phyloP scores from a whole-genome alignment of 176 grass and related monocot species.

The Otatea glauca region DNA sequence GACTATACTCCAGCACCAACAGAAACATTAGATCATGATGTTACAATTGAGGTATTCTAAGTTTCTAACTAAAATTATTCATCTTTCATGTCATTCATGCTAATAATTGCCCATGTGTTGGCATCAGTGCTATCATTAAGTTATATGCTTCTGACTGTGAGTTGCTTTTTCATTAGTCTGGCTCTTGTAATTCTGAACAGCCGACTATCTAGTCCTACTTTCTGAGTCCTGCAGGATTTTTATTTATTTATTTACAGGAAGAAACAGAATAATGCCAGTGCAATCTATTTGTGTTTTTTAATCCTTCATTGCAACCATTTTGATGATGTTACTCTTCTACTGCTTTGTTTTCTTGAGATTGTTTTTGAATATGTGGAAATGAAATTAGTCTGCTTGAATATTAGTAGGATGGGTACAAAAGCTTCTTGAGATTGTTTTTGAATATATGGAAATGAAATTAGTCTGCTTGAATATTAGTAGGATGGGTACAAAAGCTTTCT shows the following conservation, averaged over 20 bases:
- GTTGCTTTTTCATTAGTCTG: not conserved
- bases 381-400: not conserved
- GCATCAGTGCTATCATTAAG: slow-evolving; percentile 1
- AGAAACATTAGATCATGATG: slow-evolving; percentile 82
- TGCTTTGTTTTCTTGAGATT: not conserved
- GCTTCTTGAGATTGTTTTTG: not conserved
- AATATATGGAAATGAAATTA: not conserved
- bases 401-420: not conserved
- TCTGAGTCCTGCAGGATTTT: not conserved
- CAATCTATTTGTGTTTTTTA: slow-evolving; percentile 12
- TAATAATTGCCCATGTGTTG: slow-evolving; percentile 10
- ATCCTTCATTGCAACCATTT: not conserved
- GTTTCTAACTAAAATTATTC: not conserved
- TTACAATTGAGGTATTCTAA: slow-evolving; percentile 67
- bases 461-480: not conserved
- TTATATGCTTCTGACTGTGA: not conserved
- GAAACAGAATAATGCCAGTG: not conserved
- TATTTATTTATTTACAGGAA: not conserved
- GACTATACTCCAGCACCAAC: slow-evolving; percentile 74
- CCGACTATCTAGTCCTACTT: not conserved
- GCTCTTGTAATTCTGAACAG: slow-evolving; percentile 4
- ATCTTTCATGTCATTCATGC: slow-evolving; percentile 10
- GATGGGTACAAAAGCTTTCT: not conserved
- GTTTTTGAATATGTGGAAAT: not conserved
- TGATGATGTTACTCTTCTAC: not conserved